Percentiles rank a stretch among this genome's conserved stretches.
Conservation (phyloP, 371 early-diverging fungal species). For the Encephalitozoon cuniculi region DNA sequence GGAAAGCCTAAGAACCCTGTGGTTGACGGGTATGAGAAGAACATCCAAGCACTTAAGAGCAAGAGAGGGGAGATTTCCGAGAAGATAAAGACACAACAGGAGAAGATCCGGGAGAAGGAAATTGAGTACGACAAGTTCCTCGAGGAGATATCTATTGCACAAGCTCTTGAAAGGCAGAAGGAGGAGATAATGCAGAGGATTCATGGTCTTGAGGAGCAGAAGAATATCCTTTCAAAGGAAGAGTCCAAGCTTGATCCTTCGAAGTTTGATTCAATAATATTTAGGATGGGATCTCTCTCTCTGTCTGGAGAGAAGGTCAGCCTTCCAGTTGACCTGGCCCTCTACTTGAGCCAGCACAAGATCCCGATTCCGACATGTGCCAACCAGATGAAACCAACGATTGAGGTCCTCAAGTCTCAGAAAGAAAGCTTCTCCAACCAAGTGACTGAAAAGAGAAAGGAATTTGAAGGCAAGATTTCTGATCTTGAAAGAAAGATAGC, state of each 20-base stretch:
- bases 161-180: slow-evolving; percentile 47
- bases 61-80: slow-evolving; percentile 41
- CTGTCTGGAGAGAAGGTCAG: slow-evolving; percentile 7
- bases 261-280: slow-evolving; percentile 47
- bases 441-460: neutral
- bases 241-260: slow-evolving; percentile 39
- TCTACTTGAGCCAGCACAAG: slow-evolving; percentile 19
- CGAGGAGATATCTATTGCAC: slow-evolving; percentile 21
- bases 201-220: slow-evolving; percentile 21
- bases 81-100: slow-evolving; percentile 33
- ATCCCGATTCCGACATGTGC: slow-evolving; percentile 18
- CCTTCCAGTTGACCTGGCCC: slow-evolving; percentile 26
- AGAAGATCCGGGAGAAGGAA: slow-evolving; percentile 40
- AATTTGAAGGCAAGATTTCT: slow-evolving; percentile 16
- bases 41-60: slow-evolving; percentile 32
- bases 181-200: slow-evolving; percentile 45
- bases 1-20: slow-evolving; percentile 30
- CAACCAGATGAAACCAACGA: neutral
- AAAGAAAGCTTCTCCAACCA: slow-evolving; percentile 21
- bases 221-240: slow-evolving; percentile 30
- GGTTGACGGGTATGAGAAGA: slow-evolving; percentile 29
- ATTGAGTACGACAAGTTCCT: slow-evolving; percentile 38
- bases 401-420: slow-evolving; percentile 1
- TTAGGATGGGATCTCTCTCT: neutral
- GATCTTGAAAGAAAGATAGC: slow-evolving; percentile 19